Conservation (phyloP, 805 yeast species). For the Suhomyces sp. region DNA sequence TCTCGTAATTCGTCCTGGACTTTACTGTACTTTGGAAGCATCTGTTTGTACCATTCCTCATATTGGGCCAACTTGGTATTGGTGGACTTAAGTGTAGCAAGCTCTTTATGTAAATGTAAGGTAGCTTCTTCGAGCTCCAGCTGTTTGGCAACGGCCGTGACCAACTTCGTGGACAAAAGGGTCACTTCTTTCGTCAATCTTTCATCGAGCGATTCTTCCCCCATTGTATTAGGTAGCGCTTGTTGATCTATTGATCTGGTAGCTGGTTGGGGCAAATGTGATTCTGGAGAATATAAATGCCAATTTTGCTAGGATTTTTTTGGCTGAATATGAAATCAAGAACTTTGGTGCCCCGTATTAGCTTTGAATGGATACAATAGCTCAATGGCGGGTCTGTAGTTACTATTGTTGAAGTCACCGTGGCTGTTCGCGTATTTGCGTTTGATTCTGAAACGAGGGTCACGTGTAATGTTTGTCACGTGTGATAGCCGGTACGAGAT, state of each 20-base stretch:
- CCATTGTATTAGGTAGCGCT: constrained; percentile 1
- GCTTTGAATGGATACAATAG: background rate
- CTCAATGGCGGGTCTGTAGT: background rate
- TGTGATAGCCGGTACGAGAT: background rate
- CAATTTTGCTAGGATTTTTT: background rate
- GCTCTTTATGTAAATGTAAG: constrained; percentile 36
- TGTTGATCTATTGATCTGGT: background rate
- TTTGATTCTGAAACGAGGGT: background rate
- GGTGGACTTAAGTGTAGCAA: constrained; percentile 23
- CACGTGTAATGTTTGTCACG: background rate
- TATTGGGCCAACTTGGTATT: constrained; percentile 18
- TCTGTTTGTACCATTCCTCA: constrained; percentile 21
- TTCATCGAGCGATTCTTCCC: constrained; percentile 18
- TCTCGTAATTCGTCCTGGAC: constrained; percentile 23
- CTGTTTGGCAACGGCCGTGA: constrained; percentile 58
- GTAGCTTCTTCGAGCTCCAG: constrained; percentile 52
- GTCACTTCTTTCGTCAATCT: constrained; percentile 56
- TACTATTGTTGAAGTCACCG: background rate
- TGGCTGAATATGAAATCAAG: background rate
- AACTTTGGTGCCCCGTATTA: background rate
- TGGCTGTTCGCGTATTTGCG: background rate
- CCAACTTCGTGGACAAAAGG: constrained; percentile 54
- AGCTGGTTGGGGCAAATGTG: background rate
- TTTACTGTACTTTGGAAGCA: constrained; percentile 30
- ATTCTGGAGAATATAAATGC: background rate